Conservation (phyloP, 139 green algal genomes). For the Astrephomene gubernaculifera region DNA sequence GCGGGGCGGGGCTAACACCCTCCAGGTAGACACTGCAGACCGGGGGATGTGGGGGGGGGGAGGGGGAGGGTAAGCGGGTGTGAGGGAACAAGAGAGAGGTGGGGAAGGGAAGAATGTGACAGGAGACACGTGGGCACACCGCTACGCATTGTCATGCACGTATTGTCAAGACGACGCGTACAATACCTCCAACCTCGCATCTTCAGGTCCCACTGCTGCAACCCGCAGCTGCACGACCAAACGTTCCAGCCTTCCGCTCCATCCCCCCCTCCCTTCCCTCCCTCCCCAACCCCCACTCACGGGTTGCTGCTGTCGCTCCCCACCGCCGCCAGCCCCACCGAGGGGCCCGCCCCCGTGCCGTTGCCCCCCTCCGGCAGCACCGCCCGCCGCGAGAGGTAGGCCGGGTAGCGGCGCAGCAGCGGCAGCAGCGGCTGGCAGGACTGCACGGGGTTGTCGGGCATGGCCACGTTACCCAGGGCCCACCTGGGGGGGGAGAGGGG, state of each 20-base stretch:
- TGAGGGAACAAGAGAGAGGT: background rate
- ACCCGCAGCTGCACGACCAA: too few relatives aligned
- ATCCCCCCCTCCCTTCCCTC: background rate
- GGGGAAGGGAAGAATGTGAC: background rate
- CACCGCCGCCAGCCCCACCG: slow-evolving; percentile 26
- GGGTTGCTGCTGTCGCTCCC: background rate
- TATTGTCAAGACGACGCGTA: too few relatives aligned
- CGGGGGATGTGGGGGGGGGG: too few relatives aligned
- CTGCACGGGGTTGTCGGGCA: slow-evolving; percentile 28
- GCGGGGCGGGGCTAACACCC: slow-evolving; percentile 11
- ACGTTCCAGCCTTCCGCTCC: background rate
- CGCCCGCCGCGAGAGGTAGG: background rate
- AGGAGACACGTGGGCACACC: too few relatives aligned
- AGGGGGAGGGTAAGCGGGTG: background rate
- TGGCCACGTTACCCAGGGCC: slow-evolving; percentile 68
- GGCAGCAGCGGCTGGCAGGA: slow-evolving; percentile 55
- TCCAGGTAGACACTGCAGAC: background rate
- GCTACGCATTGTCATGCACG: too few relatives aligned
- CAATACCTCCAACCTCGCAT: too few relatives aligned
- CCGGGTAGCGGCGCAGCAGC: slow-evolving; percentile 19
- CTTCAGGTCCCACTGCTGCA: too few relatives aligned
- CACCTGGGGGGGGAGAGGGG: slow-evolving; percentile 51
- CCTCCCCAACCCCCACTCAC: background rate
- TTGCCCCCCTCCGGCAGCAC: background rate
- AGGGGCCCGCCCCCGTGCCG: slow-evolving; percentile 6